Percentiles rank a stretch among this genome's conserved stretches.
Conservation (phyloP, 2,329 filamentous ascomycete species). For the Dactylella cylindrospora region DNA sequence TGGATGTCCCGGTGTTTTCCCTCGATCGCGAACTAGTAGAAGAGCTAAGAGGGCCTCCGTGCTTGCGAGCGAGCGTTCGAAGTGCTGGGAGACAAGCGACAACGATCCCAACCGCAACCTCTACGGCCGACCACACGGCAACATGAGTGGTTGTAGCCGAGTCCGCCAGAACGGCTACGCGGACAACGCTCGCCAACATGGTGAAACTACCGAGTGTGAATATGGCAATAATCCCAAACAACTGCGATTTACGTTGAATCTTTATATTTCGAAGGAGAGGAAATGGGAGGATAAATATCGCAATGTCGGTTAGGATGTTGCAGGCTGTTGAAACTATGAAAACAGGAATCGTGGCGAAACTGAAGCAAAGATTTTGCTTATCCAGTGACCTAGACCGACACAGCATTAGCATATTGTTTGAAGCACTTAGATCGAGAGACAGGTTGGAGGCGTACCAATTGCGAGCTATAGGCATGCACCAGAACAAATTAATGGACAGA, state of each 20-base stretch:
- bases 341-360: slow-evolving; percentile 31
- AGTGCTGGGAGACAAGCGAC: slow-evolving; percentile 32
- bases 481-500: slow-evolving; percentile 29
- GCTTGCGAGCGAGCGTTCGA: slow-evolving; percentile 23
- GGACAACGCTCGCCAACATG: slow-evolving; percentile 37
- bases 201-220: slow-evolving; percentile 27
- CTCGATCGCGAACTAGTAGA: slow-evolving; percentile 13
- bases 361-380: slow-evolving; percentile 22
- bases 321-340: slow-evolving; percentile 40
- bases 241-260: slow-evolving; percentile 33
- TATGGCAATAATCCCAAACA: slow-evolving; percentile 14
- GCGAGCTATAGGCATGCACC: slow-evolving; percentile 30
- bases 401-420: slow-evolving; percentile 3
- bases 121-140: slow-evolving; percentile 37
- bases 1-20: slow-evolving; percentile 19
- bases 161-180: slow-evolving; percentile 29
- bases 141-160: slow-evolving; percentile 29
- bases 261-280: slow-evolving; percentile 38
- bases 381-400: slow-evolving; percentile 18
- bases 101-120: slow-evolving; percentile 29
- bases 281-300: slow-evolving; percentile 38
- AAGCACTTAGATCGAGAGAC: neutral
- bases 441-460: slow-evolving; percentile 31
- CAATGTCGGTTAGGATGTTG: slow-evolving; percentile 37
- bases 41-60: slow-evolving; percentile 11